Percentiles rank a stretch among this genome's conserved stretches.
phyloP scores from a whole-genome alignment of 1,284 basidiomycete genomes.

The Melampsora larici-populina region DNA sequence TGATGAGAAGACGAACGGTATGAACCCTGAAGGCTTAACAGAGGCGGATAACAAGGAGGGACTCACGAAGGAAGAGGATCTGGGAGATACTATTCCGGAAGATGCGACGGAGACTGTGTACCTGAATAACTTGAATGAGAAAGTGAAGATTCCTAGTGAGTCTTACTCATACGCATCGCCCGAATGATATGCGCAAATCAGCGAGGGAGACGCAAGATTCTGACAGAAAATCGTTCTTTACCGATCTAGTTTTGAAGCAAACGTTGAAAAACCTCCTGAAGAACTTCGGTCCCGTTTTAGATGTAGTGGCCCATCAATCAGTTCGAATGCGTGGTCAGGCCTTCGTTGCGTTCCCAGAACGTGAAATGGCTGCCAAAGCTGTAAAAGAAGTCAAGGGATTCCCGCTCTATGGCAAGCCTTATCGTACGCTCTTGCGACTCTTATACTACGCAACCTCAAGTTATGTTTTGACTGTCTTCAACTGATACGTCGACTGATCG shows the following conservation, averaged over 20 bases:
- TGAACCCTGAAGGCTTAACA: background rate
- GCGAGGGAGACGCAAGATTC: conserved; percentile 23
- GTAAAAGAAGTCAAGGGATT: conserved; percentile 88
- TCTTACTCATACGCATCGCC: conserved; percentile 42
- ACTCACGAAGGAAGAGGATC: conserved; percentile 8
- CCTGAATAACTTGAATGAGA: conserved; percentile 96
- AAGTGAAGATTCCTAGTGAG: conserved; percentile 78
- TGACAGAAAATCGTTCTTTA: conserved; percentile 3
- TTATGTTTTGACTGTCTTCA: background rate
- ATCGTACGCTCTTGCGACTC: conserved; percentile 64
- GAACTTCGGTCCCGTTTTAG: conserved; percentile 83
- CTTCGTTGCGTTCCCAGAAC: conserved; percentile 83
- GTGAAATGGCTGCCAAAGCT: conserved; percentile 78
- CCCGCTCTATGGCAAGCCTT: conserved; percentile 90
- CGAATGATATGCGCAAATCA: no score
- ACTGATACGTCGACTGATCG: conserved; percentile 29
- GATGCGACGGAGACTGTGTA: conserved; percentile 79
- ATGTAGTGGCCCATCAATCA: conserved; percentile 87
- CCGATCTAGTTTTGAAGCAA: conserved; percentile 70
- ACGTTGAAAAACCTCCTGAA: conserved; percentile 86
- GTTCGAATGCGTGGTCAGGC: conserved; percentile 97
- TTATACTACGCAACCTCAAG: background rate
- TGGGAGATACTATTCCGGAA: conserved; percentile 51
- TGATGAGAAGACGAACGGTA: background rate
- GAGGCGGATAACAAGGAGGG: background rate